Percentiles rank a stretch among this genome's conserved stretches.
These are phyloP conservation scores for Saksenaea vasiformis DNA, from an alignment of 371 early-diverging fungal genomes.

Conservation along the genomic window DNA sequence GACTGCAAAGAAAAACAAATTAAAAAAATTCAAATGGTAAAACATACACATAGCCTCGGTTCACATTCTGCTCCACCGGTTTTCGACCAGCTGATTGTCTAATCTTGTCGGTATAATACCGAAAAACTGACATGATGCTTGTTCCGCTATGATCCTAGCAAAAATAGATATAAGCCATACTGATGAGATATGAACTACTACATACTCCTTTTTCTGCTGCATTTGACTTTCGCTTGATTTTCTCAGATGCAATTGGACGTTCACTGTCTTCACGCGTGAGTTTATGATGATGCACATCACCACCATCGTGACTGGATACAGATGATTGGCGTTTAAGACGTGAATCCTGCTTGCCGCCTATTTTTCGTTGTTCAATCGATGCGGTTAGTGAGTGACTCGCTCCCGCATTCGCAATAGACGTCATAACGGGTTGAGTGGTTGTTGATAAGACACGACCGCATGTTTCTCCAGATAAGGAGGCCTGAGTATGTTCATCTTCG, in stretches of 20 bases:
- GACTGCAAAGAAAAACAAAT: slow-evolving; percentile 19
- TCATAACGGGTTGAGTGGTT: slow-evolving; percentile 46
- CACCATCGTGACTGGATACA: slow-evolving; percentile 10
- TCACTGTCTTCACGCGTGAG: slow-evolving; percentile 53
- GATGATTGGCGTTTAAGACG: background rate
- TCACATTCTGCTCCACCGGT: slow-evolving; percentile 18
- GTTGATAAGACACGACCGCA: slow-evolving; percentile 22
- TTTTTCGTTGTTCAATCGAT: slow-evolving; percentile 12
- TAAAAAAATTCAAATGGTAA: background rate
- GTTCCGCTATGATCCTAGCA: slow-evolving; percentile 26
- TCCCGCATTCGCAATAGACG: slow-evolving; percentile 11
- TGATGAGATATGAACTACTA: background rate
- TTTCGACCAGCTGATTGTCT: slow-evolving; percentile 36
- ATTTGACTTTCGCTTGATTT: slow-evolving; percentile 50
- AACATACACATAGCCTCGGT: slow-evolving; percentile 50
- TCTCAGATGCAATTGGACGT: slow-evolving; percentile 55
- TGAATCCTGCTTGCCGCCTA: slow-evolving; percentile 10
- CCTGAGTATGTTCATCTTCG: slow-evolving; percentile 27
- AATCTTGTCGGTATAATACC: slow-evolving; percentile 53
- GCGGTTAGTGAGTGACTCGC: background rate
- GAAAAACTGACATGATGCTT: slow-evolving; percentile 45
- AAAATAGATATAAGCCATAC: background rate
- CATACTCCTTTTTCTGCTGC: slow-evolving; percentile 37
- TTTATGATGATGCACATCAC: slow-evolving; percentile 40
- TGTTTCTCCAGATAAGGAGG: slow-evolving; percentile 28